Conservation (phyloP, 768 basidiomycete genomes). For the Lactarius quietus region DNA sequence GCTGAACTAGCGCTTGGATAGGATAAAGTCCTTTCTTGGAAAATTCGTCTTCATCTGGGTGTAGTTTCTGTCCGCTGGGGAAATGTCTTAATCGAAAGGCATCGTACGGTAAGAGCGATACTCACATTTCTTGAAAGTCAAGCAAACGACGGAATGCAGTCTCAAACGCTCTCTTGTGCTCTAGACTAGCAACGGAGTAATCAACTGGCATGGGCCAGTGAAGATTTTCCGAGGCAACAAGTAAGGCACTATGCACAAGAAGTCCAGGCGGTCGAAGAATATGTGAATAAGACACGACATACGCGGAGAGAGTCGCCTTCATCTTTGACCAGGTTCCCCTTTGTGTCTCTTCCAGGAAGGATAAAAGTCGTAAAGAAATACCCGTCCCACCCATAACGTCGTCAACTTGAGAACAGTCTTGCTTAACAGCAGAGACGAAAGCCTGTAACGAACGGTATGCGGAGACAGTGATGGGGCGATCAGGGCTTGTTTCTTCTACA, state of each 20-base stretch:
- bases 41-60: conserved; percentile 26
- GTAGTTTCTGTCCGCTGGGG: conserved; percentile 52
- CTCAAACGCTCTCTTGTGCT: conserved; percentile 66
- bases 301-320: conserved; percentile 62
- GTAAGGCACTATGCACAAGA: conserved; percentile 48
- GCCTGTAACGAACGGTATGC: conserved; percentile 58
- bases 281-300: neutral
- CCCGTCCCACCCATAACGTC: conserved; percentile 40
- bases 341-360: conserved; percentile 58
- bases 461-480: conserved; percentile 43
- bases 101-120: conserved; percentile 2
- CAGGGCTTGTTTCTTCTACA: conserved; percentile 46
- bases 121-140: conserved; percentile 75
- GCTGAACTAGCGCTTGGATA: conserved; percentile 77
- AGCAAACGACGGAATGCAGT: conserved; percentile 72
- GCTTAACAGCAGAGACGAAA: conserved; percentile 51
- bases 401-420: conserved; percentile 45
- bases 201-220: conserved; percentile 83
- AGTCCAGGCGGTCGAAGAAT: conserved; percentile 5
- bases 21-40: conserved; percentile 67
- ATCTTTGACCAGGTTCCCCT: conserved; percentile 77
- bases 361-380: conserved; percentile 53
- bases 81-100: conserved; percentile 8
- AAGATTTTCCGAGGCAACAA: conserved; percentile 63
- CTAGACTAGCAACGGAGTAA: conserved; percentile 47